Conservation (phyloP, 1,284 basidiomycete genomes). For the Apiotrichum porosum region DNA sequence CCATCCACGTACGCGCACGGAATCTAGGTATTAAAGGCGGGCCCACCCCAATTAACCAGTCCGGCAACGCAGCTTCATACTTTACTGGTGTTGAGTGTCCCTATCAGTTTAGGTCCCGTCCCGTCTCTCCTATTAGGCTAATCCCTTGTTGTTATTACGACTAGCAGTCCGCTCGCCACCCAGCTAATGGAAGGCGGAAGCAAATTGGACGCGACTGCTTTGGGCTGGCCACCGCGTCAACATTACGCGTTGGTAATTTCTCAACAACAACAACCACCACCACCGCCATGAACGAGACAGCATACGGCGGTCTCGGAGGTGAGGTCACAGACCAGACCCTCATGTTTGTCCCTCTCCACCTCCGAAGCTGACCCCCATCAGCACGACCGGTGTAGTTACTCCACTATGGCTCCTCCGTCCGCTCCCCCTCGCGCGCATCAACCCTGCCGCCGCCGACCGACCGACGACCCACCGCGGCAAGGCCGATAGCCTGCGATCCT, state of each 20-base stretch:
- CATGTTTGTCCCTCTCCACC: not conserved
- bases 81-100: no score
- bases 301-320: slow-evolving; percentile 12
- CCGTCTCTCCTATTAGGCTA: no score
- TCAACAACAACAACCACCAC: not conserved
- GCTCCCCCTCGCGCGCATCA: slow-evolving; percentile 29
- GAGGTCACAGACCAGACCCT: slow-evolving; percentile 13
- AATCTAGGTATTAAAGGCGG: no score
- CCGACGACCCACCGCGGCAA: not conserved
- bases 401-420: slow-evolving; percentile 34
- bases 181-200: no score
- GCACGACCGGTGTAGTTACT: slow-evolving; percentile 7
- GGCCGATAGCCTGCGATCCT: slow-evolving; percentile 20
- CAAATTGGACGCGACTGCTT: not conserved
- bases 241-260: not conserved
- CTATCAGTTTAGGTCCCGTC: no score
- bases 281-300: not conserved
- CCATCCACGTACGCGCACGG: no score
- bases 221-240: not conserved
- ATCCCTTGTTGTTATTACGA: no score
- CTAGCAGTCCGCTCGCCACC: no score
- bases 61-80: no score
- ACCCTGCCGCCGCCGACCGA: not conserved
- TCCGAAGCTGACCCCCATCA: not conserved
- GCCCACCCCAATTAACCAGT: no score